phyloP scores from a whole-genome alignment of 306 rosid genomes.

The Dryas alaskensis region DNA sequence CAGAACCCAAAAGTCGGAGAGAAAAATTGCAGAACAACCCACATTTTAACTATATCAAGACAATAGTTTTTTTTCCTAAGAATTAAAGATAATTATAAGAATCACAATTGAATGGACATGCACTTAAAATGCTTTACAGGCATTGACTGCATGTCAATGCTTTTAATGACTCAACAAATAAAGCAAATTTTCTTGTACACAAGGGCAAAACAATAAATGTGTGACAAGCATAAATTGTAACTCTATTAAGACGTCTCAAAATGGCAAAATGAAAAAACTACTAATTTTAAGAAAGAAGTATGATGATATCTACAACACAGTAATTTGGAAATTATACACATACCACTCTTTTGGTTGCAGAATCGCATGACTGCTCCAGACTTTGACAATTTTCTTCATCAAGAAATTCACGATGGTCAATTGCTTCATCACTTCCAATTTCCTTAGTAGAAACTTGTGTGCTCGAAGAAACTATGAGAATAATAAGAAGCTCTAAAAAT shows the following conservation, averaged over 20 bases:
- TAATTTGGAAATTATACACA: background rate
- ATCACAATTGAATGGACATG: background rate
- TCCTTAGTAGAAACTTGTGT: conserved; percentile 35
- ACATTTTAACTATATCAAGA: too few relatives aligned
- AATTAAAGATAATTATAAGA: too few relatives aligned
- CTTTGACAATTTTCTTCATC: conserved; percentile 43
- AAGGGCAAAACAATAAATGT: background rate
- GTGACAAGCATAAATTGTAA: background rate
- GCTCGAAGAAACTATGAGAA: conserved; percentile 56
- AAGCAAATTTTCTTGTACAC: background rate
- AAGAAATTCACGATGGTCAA: conserved; percentile 35
- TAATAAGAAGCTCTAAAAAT: conserved; percentile 29
- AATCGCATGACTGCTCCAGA: conserved; percentile 41
- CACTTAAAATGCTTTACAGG: background rate
- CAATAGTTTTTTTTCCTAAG: too few relatives aligned
- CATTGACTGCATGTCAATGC: background rate
- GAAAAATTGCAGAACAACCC: too few relatives aligned
- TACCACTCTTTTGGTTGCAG: conserved; percentile 51
- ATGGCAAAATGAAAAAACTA: conserved; percentile 17
- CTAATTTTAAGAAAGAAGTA: background rate
- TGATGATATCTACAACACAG: background rate
- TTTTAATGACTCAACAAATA: background rate
- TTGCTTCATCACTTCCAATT: conserved; percentile 41
- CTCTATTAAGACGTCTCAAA: background rate
- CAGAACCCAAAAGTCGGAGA: background rate